phyloP scores from a whole-genome alignment of 352 stramenopile species.

The Pythium folliculosum region DNA sequence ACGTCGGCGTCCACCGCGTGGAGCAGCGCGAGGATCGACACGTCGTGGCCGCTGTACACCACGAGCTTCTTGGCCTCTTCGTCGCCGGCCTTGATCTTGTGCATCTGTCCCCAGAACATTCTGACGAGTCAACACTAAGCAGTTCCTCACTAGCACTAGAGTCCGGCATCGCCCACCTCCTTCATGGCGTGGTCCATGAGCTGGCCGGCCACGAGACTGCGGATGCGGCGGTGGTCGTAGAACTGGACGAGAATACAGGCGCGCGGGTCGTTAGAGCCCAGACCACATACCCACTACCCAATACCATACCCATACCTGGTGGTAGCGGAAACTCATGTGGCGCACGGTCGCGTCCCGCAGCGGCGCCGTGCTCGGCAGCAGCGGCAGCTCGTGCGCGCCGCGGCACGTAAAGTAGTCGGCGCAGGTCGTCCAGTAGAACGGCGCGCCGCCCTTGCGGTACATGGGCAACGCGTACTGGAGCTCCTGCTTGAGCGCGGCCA shows the following conservation, averaged over 20 bases:
- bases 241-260: constrained; percentile 40
- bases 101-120: constrained; percentile 15
- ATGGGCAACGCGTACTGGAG: constrained; percentile 56
- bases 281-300: neutral
- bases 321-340: constrained; percentile 76
- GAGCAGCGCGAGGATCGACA: constrained; percentile 79
- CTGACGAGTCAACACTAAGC: neutral
- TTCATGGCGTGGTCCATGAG: constrained; percentile 63
- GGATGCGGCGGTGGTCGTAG: constrained; percentile 69
- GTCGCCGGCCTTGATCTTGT: constrained; percentile 23
- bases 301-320: constrained; percentile 38
- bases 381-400: constrained; percentile 46
- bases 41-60: constrained; percentile 83
- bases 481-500: constrained; percentile 54
- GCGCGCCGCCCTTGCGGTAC: constrained; percentile 33
- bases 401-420: constrained; percentile 82
- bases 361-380: constrained; percentile 54
- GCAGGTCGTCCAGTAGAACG: constrained; percentile 71
- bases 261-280: neutral
- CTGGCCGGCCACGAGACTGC: constrained; percentile 60
- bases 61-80: constrained; percentile 55
- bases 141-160: neutral
- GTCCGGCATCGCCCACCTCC: constrained; percentile 30
- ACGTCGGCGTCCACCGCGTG: constrained; percentile 54
- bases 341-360: constrained; percentile 37